Conservation (phyloP, 1,284 basidiomycete species). For the Moniliophthora roreri region DNA sequence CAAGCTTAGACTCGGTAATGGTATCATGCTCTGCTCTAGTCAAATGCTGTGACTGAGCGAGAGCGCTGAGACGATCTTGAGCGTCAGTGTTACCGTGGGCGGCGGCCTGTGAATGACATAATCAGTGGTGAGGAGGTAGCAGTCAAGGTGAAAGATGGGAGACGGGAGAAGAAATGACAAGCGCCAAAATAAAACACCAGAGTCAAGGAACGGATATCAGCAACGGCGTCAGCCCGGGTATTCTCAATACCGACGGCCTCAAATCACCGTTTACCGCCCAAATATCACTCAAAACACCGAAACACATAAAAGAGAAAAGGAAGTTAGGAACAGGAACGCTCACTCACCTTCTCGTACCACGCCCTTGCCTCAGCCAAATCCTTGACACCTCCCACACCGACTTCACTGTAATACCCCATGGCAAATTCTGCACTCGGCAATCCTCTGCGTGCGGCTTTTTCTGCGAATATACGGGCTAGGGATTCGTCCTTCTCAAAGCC, state of each 20-base stretch:
- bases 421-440: slow-evolving; percentile 90
- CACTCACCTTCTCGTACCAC: slow-evolving; percentile 69
- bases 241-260: background rate
- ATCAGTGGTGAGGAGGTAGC: slow-evolving; percentile 4
- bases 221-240: background rate
- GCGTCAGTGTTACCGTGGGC: slow-evolving; percentile 86
- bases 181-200: background rate
- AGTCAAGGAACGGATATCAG: too few relatives aligned
- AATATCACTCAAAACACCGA: background rate
- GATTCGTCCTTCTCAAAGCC: slow-evolving; percentile 88
- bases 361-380: slow-evolving; percentile 62
- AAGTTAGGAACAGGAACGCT: background rate
- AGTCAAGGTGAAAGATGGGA: background rate
- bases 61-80: slow-evolving; percentile 66
- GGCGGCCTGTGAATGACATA: slow-evolving; percentile 49
- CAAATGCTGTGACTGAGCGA: slow-evolving; percentile 62
- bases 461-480: slow-evolving; percentile 87
- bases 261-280: background rate
- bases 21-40: slow-evolving; percentile 80
- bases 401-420: slow-evolving; percentile 91
- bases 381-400: slow-evolving; percentile 70
- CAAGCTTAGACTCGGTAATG: slow-evolving; percentile 77
- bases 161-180: background rate
- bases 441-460: slow-evolving; percentile 83
- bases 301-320: background rate